These are phyloP conservation scores for Alternaria arbusti DNA, from an alignment of 2,329 filamentous ascomycete genomes.

Conservation along the genomic window DNA sequence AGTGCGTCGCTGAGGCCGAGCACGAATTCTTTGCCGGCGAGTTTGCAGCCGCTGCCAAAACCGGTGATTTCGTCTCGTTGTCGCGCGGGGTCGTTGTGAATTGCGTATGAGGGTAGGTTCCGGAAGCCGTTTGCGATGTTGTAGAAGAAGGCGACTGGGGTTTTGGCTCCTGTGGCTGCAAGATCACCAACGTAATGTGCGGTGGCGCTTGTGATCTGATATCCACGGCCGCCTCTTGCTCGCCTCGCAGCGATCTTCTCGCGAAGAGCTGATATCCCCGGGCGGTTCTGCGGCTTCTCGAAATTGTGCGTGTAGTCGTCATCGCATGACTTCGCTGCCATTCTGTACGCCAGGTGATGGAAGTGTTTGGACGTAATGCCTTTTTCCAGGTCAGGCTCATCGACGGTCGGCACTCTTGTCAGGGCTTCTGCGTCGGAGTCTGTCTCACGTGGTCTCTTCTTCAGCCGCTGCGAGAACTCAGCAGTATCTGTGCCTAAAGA, in stretches of 20 bases:
- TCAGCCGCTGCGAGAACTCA: constrained; percentile 17
- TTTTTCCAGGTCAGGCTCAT: neutral
- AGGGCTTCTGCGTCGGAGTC: neutral
- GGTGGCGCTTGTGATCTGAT: constrained; percentile 22
- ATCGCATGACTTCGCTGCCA: constrained; percentile 23
- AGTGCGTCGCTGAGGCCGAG: constrained; percentile 78
- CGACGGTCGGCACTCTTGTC: neutral
- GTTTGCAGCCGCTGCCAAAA: constrained; percentile 72
- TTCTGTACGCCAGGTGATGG: constrained; percentile 18
- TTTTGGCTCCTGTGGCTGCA: constrained; percentile 11
- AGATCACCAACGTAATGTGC: constrained; percentile 20
- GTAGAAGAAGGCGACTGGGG: constrained; percentile 28
- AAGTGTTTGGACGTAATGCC: constrained; percentile 6
- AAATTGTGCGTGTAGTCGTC: constrained; percentile 14
- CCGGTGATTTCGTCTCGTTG: constrained; percentile 59
- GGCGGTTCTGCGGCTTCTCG: neutral
- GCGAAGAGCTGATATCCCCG: constrained; percentile 1
- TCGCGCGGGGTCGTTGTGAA: constrained; percentile 19
- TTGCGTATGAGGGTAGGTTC: constrained; percentile 22
- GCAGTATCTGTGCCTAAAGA: constrained; percentile 16
- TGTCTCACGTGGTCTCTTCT: neutral
- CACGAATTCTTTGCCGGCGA: constrained; percentile 74
- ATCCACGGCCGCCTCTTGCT: constrained; percentile 16
- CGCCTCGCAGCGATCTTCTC: constrained; percentile 7
- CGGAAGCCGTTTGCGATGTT: constrained; percentile 29